Evolutionary conservation across 768 basidiomycete genomes (phyloP).

Genomic region (Lyophyllum atratum): DNA sequence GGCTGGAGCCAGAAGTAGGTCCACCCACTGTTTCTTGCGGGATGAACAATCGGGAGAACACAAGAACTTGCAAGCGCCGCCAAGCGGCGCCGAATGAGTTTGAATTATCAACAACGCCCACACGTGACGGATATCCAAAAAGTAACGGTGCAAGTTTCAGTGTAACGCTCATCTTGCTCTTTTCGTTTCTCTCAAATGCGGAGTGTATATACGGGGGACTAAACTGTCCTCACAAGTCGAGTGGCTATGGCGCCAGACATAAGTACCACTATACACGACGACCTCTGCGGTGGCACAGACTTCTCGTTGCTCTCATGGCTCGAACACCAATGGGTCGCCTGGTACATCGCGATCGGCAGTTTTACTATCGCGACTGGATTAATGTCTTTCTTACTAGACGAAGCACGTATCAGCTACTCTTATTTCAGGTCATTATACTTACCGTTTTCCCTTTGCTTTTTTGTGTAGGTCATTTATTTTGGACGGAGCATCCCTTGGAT

Average conservation of each 20-base stretch:
- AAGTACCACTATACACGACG: conserved; percentile 29
- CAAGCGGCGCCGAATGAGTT: too few relatives aligned
- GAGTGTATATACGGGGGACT: background rate
- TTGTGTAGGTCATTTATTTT: conserved; percentile 85
- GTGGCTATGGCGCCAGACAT: conserved; percentile 45
- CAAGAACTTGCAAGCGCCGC: too few relatives aligned
- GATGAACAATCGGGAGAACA: too few relatives aligned
- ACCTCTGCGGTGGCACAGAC: conserved; percentile 60
- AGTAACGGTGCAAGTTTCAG: too few relatives aligned
- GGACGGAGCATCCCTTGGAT: conserved; percentile 95
- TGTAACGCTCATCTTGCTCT: background rate
- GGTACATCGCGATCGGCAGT: conserved; percentile 87
- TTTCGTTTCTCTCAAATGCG: background rate
- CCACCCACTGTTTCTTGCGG: too few relatives aligned
- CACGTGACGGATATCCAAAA: too few relatives aligned
- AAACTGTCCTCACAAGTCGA: background rate
- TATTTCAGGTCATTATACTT: background rate
- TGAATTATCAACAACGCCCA: too few relatives aligned
- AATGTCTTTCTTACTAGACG: conserved; percentile 91
- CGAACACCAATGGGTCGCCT: conserved; percentile 84
- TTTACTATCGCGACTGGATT: conserved; percentile 92
- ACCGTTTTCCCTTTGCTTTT: background rate
- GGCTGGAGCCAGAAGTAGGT: too few relatives aligned
- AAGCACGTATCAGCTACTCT: conserved; percentile 53
- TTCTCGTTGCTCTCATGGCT: conserved; percentile 62